phyloP scores from a whole-genome alignment of 1,284 basidiomycete genomes.

The Phylloboletellus chloephorus region DNA sequence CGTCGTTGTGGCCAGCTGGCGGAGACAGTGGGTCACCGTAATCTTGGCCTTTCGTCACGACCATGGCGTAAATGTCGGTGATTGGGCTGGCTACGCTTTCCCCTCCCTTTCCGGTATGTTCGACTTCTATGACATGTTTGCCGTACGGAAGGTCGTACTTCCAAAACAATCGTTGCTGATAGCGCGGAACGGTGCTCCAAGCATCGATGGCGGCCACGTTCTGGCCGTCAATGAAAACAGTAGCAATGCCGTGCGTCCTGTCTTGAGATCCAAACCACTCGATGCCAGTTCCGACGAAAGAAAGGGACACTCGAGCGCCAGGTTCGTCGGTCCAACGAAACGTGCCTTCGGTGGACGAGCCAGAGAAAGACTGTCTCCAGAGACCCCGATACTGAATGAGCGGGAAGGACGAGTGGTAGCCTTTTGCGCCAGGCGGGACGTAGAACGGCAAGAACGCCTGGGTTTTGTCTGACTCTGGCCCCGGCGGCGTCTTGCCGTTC shows the following conservation, averaged over 20 bases:
- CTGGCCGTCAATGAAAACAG: conserved; percentile 56
- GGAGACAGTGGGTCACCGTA: conserved; percentile 1
- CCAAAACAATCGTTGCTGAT: conserved; percentile 65
- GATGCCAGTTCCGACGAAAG: conserved; percentile 64
- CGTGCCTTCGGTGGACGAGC: conserved; percentile 46
- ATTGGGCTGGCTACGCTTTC: conserved; percentile 33
- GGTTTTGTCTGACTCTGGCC: conserved; percentile 44
- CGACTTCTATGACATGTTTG: conserved; percentile 59
- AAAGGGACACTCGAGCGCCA: conserved; percentile 51
- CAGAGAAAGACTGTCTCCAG: conserved; percentile 53
- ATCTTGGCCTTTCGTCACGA: conserved; percentile 46
- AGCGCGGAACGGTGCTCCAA: conserved; percentile 37
- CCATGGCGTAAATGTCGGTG: conserved; percentile 60
- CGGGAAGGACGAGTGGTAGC: conserved; percentile 62
- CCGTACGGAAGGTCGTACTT: conserved; percentile 46
- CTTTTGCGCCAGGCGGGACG: conserved; percentile 64
- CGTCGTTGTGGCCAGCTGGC: conserved; percentile 1
- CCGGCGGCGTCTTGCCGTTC: conserved; percentile 58
- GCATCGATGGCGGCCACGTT: conserved; percentile 42
- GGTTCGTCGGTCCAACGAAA: conserved; percentile 44
- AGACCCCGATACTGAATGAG: conserved; percentile 54
- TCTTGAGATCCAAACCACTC: conserved; percentile 70
- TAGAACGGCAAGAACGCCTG: conserved; percentile 59
- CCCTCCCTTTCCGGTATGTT: conserved; percentile 45
- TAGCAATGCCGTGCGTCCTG: conserved; percentile 47